phyloP scores from a whole-genome alignment of 768 basidiomycete genomes.

The Rhodotorula paludigena region DNA sequence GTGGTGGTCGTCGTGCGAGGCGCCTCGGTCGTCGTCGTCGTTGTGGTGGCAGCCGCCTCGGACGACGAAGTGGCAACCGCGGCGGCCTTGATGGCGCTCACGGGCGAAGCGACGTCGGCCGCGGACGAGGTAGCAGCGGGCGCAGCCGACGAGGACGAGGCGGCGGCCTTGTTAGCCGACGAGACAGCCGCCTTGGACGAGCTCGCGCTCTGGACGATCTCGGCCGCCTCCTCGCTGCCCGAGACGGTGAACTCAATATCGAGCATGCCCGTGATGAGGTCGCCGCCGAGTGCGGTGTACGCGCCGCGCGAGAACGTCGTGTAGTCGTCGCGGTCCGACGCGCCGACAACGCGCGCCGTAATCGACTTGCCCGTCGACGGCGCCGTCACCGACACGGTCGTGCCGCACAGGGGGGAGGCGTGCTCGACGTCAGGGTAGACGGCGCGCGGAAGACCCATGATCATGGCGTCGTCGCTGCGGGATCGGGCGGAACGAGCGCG shows the following conservation, averaged over 20 bases:
- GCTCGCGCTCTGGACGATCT: slow-evolving; percentile 9
- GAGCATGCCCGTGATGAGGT: slow-evolving; percentile 22
- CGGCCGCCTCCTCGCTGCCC: slow-evolving; percentile 6
- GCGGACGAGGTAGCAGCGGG: not conserved
- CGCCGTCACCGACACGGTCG: slow-evolving; percentile 9
- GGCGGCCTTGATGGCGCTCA: not conserved
- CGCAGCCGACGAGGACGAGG: not conserved
- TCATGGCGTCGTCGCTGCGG: slow-evolving; percentile 10
- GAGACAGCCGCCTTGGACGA: slow-evolving; percentile 3
- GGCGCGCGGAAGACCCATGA: slow-evolving; percentile 22
- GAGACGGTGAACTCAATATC: slow-evolving; percentile 23
- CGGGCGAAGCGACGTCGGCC: not conserved
- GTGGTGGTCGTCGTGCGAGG: slow-evolving; percentile 1
- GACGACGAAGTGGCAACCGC: not conserved
- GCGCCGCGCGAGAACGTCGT: slow-evolving; percentile 15
- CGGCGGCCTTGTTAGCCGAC: not conserved
- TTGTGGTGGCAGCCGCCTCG: not conserved
- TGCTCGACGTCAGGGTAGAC: slow-evolving; percentile 20
- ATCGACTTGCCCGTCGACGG: slow-evolving; percentile 23
- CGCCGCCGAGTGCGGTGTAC: slow-evolving; percentile 16
- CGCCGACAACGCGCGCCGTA: slow-evolving; percentile 18
- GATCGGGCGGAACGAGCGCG: not conserved
- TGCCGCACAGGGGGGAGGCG: slow-evolving; percentile 18
- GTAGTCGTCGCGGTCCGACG: slow-evolving; percentile 16
- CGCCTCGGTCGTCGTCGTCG: not conserved